Evolutionary conservation across 2,329 filamentous ascomycete species (phyloP).

Genomic region (Pseudogymnoascus verrucosus): DNA sequence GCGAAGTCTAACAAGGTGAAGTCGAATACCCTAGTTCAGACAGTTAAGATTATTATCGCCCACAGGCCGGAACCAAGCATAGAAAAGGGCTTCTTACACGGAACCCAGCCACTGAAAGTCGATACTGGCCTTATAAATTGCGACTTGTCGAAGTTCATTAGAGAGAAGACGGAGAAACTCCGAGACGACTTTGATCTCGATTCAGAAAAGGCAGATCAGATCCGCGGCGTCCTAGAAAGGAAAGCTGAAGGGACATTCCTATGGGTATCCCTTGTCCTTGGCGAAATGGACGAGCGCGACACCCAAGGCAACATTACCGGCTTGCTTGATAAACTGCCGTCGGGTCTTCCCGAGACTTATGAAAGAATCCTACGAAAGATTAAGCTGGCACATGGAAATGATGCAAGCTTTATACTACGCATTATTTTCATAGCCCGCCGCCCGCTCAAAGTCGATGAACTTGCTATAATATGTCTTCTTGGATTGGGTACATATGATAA

Average conservation of each 20-base stretch:
- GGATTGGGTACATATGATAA: neutral
- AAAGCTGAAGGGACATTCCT: slow-evolving; percentile 31
- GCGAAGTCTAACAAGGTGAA: neutral
- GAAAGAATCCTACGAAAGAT: neutral
- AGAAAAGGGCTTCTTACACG: neutral
- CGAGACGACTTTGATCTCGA: neutral
- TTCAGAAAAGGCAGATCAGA: neutral
- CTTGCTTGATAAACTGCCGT: neutral
- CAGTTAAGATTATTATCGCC: neutral
- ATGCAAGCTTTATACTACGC: neutral
- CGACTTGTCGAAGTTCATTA: neutral
- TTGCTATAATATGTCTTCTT: neutral
- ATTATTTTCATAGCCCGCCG: neutral
- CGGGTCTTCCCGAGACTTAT: neutral
- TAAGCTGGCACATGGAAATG: neutral
- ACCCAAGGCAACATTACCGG: neutral
- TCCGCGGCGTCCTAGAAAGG: neutral
- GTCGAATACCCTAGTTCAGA: neutral
- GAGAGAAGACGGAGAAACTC: neutral
- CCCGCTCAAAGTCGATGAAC: neutral
- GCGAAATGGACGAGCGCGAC: slow-evolving; percentile 19
- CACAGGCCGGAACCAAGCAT: neutral
- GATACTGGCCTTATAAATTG: neutral
- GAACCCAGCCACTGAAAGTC: neutral
- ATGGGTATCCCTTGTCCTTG: slow-evolving; percentile 32